phyloP scores from a whole-genome alignment of 1,284 basidiomycete genomes.

The Sanghuangporus baumii region DNA sequence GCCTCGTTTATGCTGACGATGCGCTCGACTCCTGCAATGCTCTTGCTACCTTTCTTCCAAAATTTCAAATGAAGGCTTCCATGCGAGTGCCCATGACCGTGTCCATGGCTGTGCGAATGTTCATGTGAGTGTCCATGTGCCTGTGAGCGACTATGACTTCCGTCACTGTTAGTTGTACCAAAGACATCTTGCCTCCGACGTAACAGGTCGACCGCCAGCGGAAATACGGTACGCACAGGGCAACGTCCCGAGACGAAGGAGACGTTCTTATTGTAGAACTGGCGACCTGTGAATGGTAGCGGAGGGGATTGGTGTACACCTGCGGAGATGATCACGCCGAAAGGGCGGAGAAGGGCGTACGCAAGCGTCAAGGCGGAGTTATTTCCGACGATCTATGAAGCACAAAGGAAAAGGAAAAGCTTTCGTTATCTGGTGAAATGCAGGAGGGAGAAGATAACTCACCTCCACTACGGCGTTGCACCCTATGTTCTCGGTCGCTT shows the following conservation, averaged over 20 bases:
- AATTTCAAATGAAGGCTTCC: not conserved
- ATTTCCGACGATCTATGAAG: constrained; percentile 72
- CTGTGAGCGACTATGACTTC: not conserved
- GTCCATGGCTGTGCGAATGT: constrained; percentile 68
- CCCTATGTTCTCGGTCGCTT: constrained; percentile 51
- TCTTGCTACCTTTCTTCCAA: not conserved
- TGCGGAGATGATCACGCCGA: constrained; percentile 75
- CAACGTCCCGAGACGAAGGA: constrained; percentile 83
- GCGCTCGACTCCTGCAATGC: constrained; percentile 54
- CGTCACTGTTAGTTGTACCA: constrained; percentile 29
- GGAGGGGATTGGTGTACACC: constrained; percentile 61
- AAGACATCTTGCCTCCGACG: constrained; percentile 66
- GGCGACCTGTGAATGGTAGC: constrained; percentile 55
- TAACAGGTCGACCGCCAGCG: constrained; percentile 66
- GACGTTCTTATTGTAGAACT: constrained; percentile 79
- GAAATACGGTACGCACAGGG: constrained; percentile 77
- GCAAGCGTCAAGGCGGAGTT: constrained; percentile 65
- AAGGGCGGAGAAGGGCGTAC: constrained; percentile 73
- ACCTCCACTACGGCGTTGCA: constrained; percentile 65
- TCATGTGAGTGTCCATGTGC: constrained; percentile 53
- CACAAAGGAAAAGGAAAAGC: not conserved
- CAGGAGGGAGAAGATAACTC: not conserved
- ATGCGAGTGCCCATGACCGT: constrained; percentile 53
- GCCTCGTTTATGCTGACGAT: constrained; percentile 55
- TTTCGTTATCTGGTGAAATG: not conserved